Evolutionary conservation across 495 filamentous ascomycete genomes (phyloP), one percentile per base, ranked within the genome.

Genomic region (Aspergillus avenaceus): DNA sequence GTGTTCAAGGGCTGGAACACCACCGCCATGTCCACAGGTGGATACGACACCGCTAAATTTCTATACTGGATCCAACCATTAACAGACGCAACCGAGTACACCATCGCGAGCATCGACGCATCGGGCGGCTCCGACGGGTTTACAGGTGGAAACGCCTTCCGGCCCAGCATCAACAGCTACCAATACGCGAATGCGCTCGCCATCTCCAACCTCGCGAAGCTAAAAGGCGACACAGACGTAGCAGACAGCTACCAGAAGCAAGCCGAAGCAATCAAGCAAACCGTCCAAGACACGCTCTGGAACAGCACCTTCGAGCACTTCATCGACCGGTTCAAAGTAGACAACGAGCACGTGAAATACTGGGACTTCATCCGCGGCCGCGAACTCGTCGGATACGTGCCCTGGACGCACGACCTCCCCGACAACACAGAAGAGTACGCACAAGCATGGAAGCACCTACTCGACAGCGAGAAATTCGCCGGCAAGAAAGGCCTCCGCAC

Each of bases 261-360:
- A 13, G 64, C 64, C 12, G 45, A 36, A 5, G 41, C 51, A 0
- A 49, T 67, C 14, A 59, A 64, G 37, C 13, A 21, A 7, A 50
- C 44, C 5, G 50, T 64, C 5, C 61, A 64, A 41, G 46, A 42
- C 21, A 44, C 44, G 11, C 52, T 67, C 11, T 67, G 64, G 64
- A 64, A 67, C 34, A 55, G 55, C 16, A 62, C 61, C 24, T 59
- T 62, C n/a, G 41, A 58, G 28, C 64, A 67, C 50, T 67, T 67
- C 27, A 63, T 67, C 45, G 61, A 67, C 44, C 52, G 61, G 12
- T 62, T 56, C 50, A 43, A 62, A 22, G 61, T 55, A n/a, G 50
- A 55, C 50, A 67, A 61, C 38, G 46, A 55, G 31, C 28, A 58
- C 36, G 58, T 61, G 40, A 58, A 45, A 1, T 67, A 67, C 61